Conservation (phyloP, 805 yeast species). For the Saturnispora silvae region DNA sequence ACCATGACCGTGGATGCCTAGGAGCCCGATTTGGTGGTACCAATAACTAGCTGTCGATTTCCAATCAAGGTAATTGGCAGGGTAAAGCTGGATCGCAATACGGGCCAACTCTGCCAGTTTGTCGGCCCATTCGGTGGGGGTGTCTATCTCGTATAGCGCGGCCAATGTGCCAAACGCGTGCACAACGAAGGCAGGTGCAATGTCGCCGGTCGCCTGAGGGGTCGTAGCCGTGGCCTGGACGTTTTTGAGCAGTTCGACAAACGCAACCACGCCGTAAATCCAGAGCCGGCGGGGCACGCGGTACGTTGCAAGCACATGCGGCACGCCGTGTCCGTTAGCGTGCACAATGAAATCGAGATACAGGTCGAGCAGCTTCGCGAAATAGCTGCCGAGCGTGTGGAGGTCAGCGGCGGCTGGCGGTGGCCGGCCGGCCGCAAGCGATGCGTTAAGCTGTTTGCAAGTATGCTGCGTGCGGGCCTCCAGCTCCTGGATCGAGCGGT, state of each 20-base stretch:
- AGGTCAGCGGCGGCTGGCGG: conserved; percentile 28
- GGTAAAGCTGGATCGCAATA: conserved; percentile 79
- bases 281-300: conserved; percentile 72
- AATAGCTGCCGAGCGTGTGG: conserved; percentile 64
- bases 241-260: conserved; percentile 65
- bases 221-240: conserved; percentile 35
- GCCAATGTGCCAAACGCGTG: conserved; percentile 57
- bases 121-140: conserved; percentile 61
- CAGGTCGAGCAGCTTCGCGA: conserved; percentile 54
- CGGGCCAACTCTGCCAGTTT: conserved; percentile 77
- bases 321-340: conserved; percentile 42
- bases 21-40: conserved; percentile 60
- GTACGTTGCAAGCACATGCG: conserved; percentile 65
- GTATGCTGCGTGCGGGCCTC: conserved; percentile 3
- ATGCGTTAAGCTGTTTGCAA: neutral
- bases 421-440: neutral
- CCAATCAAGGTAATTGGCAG: conserved; percentile 79
- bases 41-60: conserved; percentile 72
- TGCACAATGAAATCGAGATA: conserved; percentile 46
- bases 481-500: conserved; percentile 2
- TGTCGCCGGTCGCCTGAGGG: conserved; percentile 4
- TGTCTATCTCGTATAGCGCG: conserved; percentile 23
- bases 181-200: conserved; percentile 40
- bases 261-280: conserved; percentile 81
- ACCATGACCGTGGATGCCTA: conserved; percentile 72